Percentiles rank a stretch among this genome's conserved stretches.
These are phyloP conservation scores for Kodamaea hsintzibuensis DNA, from an alignment of 805 yeast species.

Conservation along the genomic window DNA sequence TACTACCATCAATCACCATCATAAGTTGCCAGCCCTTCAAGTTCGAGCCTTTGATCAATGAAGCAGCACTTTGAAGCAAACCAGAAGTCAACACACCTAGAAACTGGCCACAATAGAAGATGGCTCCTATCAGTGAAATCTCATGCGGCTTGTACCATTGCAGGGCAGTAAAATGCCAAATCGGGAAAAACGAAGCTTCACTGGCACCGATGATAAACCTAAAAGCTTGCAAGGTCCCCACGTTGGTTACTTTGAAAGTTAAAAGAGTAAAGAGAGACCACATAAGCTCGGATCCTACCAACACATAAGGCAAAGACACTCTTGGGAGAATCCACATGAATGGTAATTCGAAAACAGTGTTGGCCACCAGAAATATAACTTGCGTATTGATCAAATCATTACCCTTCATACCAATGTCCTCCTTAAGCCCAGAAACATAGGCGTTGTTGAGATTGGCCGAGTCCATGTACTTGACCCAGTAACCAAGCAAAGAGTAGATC, in stretches of 20 bases:
- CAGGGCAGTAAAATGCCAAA: conserved; percentile 28
- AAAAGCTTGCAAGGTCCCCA: conserved; percentile 19
- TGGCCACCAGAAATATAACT: conserved; percentile 22
- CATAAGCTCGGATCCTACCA: conserved; percentile 20
- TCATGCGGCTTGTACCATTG: conserved; percentile 26
- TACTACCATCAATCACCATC: conserved; percentile 25
- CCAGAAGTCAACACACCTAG: conserved; percentile 32
- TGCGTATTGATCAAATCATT: conserved; percentile 25
- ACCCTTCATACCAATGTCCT: conserved; percentile 20
- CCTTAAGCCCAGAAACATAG: conserved; percentile 22
- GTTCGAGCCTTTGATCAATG: not conserved
- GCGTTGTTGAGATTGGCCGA: conserved; percentile 25
- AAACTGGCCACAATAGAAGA: conserved; percentile 32
- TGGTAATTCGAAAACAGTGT: conserved; percentile 22
- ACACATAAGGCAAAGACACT: conserved; percentile 21
- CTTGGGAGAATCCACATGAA: conserved; percentile 22
- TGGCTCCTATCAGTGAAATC: conserved; percentile 24
- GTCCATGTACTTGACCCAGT: conserved; percentile 26
- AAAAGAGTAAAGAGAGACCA: conserved; percentile 23
- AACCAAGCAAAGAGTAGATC: conserved; percentile 23
- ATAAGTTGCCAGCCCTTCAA: conserved; percentile 24
- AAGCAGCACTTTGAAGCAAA: conserved; percentile 23
- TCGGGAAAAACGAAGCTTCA: conserved; percentile 28
- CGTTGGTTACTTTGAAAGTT: conserved; percentile 16
- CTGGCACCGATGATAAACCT: conserved; percentile 23